Evolutionary conservation across 768 basidiomycete species (phyloP), one percentile per base, ranked within the genome.

Genomic region (Suillus variegatus): DNA sequence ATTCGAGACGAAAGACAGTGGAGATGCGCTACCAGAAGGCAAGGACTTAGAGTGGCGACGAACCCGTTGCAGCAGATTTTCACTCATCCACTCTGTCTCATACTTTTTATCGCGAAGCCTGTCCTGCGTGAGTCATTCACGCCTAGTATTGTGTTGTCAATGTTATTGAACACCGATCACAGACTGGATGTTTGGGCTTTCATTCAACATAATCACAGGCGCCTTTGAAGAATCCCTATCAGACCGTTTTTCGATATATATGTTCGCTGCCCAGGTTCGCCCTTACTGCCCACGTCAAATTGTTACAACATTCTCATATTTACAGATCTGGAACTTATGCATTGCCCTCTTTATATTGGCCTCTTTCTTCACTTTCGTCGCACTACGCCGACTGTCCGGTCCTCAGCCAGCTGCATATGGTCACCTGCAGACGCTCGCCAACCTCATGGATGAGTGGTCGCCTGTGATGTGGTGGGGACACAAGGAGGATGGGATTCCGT

Each of bases 401-500:
- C 67, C 72, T 0, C 77, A 78, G 43, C 77, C 75, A 0, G 74
- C 74, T 12, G 69, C 73, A 22, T 79, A 78, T 38, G 76, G 77
- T 3, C 75, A 78, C 25, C 58, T 78, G 1, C 74, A 77, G 55
- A 79, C 75, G 18, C 70, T 79, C 18, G 75, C 72, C 3, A 77
- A 79, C 61, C 63, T 78, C 64, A 68, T 77, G 47, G 78, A 78
- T 61, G 77, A 79, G n/a, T 75, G 78, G 77, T 73, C 73, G 18
- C 65, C 70, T 1, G 73, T 65, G 6, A 74, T 77, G 70, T 73
- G 75, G 75, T 77, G 75, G 72, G 75, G 74, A n/a, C 67, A 69
- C 20, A 77, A 75, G n/a, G 52, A 56, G 1, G 40, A 16, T 18
- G 62, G 65, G 38, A 61, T 22, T 28, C 52, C 65, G 0, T 60